Evolutionary conservation across 495 filamentous ascomycete genomes (phyloP).

Genomic region (Pyronema domesticum): DNA sequence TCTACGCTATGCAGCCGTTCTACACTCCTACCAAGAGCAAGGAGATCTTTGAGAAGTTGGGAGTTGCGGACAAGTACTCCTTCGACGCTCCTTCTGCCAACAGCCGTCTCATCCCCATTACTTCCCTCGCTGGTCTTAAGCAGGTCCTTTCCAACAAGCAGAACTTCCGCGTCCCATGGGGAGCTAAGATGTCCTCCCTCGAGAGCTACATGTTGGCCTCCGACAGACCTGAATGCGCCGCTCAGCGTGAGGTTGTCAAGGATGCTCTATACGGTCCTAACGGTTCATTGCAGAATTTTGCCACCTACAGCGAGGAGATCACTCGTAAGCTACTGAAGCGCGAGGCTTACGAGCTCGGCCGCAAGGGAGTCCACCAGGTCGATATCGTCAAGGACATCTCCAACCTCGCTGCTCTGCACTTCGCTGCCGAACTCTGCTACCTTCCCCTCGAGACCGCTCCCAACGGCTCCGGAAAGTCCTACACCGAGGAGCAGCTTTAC

Average conservation of each 20-base stretch:
- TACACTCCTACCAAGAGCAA: constrained; percentile 38
- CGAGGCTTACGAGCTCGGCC: constrained; percentile 35
- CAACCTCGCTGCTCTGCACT: constrained; percentile 42
- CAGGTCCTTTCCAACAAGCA: constrained; percentile 33
- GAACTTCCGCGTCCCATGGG: constrained; percentile 41
- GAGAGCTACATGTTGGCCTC: constrained; percentile 38
- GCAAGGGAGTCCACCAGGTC: constrained; percentile 35
- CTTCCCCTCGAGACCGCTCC: constrained; percentile 44
- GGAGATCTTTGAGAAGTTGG: constrained; percentile 33
- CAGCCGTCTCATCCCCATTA: constrained; percentile 28
- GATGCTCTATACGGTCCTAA: constrained; percentile 31
- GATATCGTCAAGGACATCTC: constrained; percentile 45
- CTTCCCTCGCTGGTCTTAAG: constrained; percentile 33
- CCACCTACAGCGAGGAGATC: constrained; percentile 30
- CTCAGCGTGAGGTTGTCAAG: constrained; percentile 31
- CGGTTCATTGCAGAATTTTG: constrained; percentile 25
- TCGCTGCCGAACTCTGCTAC: constrained; percentile 43
- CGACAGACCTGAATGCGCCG: constrained; percentile 31
- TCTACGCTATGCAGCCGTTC: constrained; percentile 29
- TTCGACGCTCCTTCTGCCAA: constrained; percentile 31
- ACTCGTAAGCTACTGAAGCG: constrained; percentile 34
- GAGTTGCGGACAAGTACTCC: constrained; percentile 32
- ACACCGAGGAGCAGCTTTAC: constrained; percentile 41
- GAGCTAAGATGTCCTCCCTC: constrained; percentile 36
- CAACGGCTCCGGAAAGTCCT: constrained; percentile 36